Evolutionary conservation across 129 eudicot species (phyloP).

Genomic region (Flaveria ramosissima): DNA sequence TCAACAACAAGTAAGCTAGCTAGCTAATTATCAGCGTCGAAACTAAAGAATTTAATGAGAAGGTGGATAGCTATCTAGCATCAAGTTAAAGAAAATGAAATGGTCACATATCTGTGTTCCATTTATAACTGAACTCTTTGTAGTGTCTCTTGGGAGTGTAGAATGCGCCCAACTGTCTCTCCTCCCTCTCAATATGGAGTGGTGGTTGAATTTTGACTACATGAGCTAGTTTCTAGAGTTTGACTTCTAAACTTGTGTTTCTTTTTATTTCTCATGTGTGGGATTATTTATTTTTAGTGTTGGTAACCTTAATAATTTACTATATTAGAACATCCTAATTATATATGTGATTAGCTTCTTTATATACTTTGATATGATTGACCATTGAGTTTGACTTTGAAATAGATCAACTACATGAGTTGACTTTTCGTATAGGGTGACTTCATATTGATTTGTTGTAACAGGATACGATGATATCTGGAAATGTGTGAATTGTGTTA

Average conservation of each 20-base stretch:
- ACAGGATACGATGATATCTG: too few relatives aligned
- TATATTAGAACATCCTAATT: conserved; percentile 35
- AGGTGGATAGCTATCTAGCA: conserved; percentile 28
- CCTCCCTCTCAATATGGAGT: conserved; percentile 55
- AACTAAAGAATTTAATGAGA: conserved; percentile 4
- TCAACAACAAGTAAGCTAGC: conserved; percentile 85
- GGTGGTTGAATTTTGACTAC: conserved; percentile 82
- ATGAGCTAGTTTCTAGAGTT: conserved; percentile 45
- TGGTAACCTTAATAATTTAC: conserved; percentile 52
- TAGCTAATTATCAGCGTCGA: not conserved
- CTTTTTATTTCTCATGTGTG: conserved; percentile 39
- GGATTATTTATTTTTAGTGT: conserved; percentile 37
- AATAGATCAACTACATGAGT: too few relatives aligned
- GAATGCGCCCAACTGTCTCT: conserved; percentile 6
- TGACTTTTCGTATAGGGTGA: too few relatives aligned
- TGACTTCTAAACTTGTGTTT: conserved; percentile 32
- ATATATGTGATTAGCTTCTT: not conserved
- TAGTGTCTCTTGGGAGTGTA: conserved; percentile 24
- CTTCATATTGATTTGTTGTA: not conserved
- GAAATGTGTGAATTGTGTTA: not conserved
- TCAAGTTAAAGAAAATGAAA: conserved; percentile 28
- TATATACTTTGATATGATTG: not conserved
- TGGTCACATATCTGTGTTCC: conserved; percentile 39
- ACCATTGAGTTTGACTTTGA: conserved; percentile 19
- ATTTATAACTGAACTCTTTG: conserved; percentile 30